A percentile compares a stretch with the other conserved stretches of the same genome.
Conservation (phyloP, 2,329 filamentous ascomycete genomes). For the Rutstroemia sp. region DNA sequence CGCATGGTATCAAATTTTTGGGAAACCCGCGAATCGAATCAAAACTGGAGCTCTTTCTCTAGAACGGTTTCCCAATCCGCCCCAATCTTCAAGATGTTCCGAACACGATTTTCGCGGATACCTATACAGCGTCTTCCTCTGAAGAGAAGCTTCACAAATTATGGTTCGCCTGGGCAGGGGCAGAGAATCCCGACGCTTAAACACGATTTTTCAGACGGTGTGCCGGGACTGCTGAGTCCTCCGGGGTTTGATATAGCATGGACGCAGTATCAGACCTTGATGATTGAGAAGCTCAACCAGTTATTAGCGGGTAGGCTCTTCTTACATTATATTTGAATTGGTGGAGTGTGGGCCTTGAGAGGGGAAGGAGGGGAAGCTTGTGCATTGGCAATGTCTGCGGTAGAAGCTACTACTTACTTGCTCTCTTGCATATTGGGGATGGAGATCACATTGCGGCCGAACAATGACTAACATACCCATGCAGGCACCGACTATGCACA, state of each 20-base stretch:
- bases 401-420: too few relatives aligned
- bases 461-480: constrained; percentile 7
- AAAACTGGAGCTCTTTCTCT: too few relatives aligned
- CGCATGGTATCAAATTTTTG: neutral
- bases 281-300: constrained; percentile 70
- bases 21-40: too few relatives aligned
- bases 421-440: too few relatives aligned
- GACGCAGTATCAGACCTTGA: constrained; percentile 69
- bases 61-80: too few relatives aligned
- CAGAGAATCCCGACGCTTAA: constrained; percentile 35
- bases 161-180: neutral
- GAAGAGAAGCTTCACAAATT: neutral
- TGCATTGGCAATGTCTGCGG: too few relatives aligned
- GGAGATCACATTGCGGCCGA: too few relatives aligned
- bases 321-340: neutral
- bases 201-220: constrained; percentile 41
- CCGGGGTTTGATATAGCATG: constrained; percentile 71
- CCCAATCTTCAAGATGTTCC: constrained; percentile 22
- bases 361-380: too few relatives aligned
- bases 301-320: constrained; percentile 58
- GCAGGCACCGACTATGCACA: constrained; percentile 19
- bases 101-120: constrained; percentile 26
- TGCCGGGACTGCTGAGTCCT: constrained; percentile 64
- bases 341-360: neutral
- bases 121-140: constrained; percentile 16